Conservation (phyloP, 2,329 filamentous ascomycete species). For the Rhynchosporium secalis region DNA sequence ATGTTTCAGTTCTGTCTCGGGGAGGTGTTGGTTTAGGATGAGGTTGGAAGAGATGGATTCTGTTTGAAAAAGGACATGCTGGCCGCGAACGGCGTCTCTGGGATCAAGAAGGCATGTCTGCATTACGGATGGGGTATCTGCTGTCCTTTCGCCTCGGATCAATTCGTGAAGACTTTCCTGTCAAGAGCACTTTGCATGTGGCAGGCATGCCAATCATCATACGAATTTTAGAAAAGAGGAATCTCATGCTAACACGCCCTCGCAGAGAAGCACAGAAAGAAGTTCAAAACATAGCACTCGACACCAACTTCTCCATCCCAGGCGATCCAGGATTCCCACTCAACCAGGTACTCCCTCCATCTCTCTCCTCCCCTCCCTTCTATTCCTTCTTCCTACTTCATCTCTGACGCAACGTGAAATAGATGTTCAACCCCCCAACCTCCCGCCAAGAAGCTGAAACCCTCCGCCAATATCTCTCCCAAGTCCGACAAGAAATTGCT, state of each 20-base stretch:
- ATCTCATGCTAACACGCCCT: conserved; percentile 16
- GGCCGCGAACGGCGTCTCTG: too few relatives aligned
- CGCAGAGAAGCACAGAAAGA: conserved; percentile 62
- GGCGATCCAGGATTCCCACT: conserved; percentile 91
- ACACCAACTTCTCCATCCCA: conserved; percentile 89
- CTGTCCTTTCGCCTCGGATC: not conserved
- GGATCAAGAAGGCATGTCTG: too few relatives aligned
- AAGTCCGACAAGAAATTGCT: conserved; percentile 91
- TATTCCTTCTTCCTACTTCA: not conserved
- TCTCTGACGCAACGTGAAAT: not conserved
- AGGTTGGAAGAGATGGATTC: not conserved
- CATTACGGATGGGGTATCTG: not conserved
- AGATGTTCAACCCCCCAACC: conserved; percentile 86
- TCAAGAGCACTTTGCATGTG: not conserved
- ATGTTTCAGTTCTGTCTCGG: not conserved
- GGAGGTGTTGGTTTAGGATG: not conserved
- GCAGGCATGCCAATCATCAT: not conserved
- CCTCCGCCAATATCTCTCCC: conserved; percentile 83
- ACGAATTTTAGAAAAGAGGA: not conserved
- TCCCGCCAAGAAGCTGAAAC: conserved; percentile 88
- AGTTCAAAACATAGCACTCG: conserved; percentile 85
- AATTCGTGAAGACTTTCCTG: not conserved
- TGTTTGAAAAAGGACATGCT: not conserved
- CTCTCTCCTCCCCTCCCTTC: not conserved
- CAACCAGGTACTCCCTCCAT: conserved; percentile 64